Base-by-base conservation (phyloP, 1,284 basidiomycete genomes). In the Retiboletus flavoniger region DNA sequence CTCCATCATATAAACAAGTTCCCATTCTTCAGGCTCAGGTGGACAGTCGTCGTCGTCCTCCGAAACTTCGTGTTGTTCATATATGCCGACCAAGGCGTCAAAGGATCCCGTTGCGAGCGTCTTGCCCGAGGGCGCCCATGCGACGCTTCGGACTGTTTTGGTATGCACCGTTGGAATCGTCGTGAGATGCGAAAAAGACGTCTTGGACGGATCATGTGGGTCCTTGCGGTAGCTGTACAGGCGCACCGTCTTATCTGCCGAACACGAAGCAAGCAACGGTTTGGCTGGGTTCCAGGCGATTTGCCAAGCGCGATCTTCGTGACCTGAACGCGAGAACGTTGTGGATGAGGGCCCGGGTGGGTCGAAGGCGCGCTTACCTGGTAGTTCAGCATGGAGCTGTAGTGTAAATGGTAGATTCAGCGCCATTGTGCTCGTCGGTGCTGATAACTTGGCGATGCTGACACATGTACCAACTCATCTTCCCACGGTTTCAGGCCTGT, bases 71-170 rank as follows among this genome's bases (percentile, higher is more conserved):
- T 76, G 80, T 64, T 85, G 84, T 63, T 95, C 92, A 95, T 95
- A 99, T 40, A 99, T 80, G 0, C 88, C 91, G 24, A 98, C 89
- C 50, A 93, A 94, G 1, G 93, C 83, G 67, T 99, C 97, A 64
- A 99, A 99, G 1, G 93, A 96, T 0, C 89, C 97, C 0, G 94
- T 95, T 0, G 95, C 96, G n/a, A 99, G 79, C 2, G 87, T 89
- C 50, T 80, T 78, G 2, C 96, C 96, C 3, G 89, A 88, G 0
- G 96, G 95, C 3, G 93, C 80, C 94, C 96, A 99, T 0, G 93
- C 87, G 26, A 98, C 67, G 14, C 85, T 79, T 24, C 97, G 82
- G n/a, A 99, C 91, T 0, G 96, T 95, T 60, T 96, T 91, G 24
- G 84, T 81, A 70, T 99, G 97, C 2, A 87, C 93, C 0, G 95